A percentile compares a stretch with the other conserved stretches of the same genome.
phyloP scores from a whole-genome alignment of 1,284 basidiomycete species.

The Tilletia indica region DNA sequence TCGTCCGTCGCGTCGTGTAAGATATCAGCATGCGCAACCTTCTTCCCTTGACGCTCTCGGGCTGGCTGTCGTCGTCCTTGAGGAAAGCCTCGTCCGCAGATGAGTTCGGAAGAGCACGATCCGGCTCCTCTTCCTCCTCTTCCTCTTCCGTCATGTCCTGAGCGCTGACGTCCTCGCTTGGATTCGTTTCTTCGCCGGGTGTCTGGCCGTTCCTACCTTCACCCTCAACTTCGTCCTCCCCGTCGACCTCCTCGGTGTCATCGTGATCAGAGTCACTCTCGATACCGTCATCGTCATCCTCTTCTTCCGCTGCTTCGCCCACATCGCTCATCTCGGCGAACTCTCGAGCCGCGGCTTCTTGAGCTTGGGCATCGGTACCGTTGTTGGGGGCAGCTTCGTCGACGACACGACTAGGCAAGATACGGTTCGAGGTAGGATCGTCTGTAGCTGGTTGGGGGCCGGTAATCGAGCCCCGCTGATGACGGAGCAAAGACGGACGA shows the following conservation, averaged over 20 bases:
- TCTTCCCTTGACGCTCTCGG: background rate
- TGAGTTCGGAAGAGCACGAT: too few relatives aligned
- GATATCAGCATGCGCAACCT: background rate
- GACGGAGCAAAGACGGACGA: constrained; percentile 7
- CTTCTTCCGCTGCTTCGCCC: background rate
- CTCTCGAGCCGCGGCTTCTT: background rate
- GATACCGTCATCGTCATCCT: constrained; percentile 5
- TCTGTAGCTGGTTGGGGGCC: background rate
- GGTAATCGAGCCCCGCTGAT: constrained; percentile 11
- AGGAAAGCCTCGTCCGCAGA: background rate
- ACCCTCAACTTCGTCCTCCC: background rate
- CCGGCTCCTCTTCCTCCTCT: too few relatives aligned
- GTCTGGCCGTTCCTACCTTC: too few relatives aligned
- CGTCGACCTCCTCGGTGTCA: background rate
- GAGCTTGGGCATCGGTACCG: constrained; percentile 12
- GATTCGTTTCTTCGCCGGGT: too few relatives aligned
- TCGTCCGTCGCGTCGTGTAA: background rate
- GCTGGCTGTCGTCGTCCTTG: background rate
- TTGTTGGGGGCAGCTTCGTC: constrained; percentile 16
- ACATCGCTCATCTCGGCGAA: constrained; percentile 17
- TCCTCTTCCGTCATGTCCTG: too few relatives aligned
- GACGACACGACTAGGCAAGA: constrained; percentile 13
- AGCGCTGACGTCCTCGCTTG: too few relatives aligned
- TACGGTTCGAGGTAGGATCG: background rate
- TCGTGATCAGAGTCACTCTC: background rate